Conservation (phyloP, 805 yeast genomes). For the Pichia scutulata region DNA sequence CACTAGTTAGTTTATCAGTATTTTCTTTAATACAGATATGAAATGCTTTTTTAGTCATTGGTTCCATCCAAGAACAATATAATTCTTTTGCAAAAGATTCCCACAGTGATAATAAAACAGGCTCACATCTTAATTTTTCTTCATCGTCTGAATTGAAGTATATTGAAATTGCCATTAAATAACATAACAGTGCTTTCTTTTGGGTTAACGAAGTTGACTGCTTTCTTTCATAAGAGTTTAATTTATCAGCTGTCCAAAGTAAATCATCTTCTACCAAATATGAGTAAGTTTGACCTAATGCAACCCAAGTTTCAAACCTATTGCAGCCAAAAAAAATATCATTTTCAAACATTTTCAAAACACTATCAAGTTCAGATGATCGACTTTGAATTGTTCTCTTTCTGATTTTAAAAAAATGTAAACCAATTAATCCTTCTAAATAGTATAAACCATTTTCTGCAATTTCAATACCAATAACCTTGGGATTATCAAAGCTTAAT, state of each 20-base stretch:
- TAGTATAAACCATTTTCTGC: conserved; percentile 55
- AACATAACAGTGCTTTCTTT: conserved; percentile 63
- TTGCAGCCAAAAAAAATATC: conserved; percentile 63
- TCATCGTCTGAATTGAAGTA: conserved; percentile 19
- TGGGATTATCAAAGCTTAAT: conserved; percentile 23
- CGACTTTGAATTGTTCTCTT: conserved; percentile 75
- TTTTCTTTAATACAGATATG: conserved; percentile 22
- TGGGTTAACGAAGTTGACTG: conserved; percentile 55
- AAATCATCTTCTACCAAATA: conserved; percentile 80
- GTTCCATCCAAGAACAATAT: conserved; percentile 49
- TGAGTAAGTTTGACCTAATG: conserved; percentile 73
- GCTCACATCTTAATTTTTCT: conserved; percentile 21
- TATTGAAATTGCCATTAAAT: conserved; percentile 59
- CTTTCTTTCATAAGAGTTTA: conserved; percentile 56
- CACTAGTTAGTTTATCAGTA: too few relatives aligned
- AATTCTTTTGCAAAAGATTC: conserved; percentile 48
- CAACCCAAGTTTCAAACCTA: conserved; percentile 80
- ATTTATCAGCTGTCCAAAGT: conserved; percentile 85
- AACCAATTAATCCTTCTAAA: conserved; percentile 57
- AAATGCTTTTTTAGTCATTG: conserved; percentile 59
- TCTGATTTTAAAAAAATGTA: conserved; percentile 62
- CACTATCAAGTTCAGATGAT: conserved; percentile 71
- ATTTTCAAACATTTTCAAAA: conserved; percentile 52
- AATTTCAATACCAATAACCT: conserved; percentile 28
- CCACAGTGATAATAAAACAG: conserved; percentile 41